Conservation (phyloP, 2,329 filamentous ascomycete genomes). For the Phaeosphaeriaceae sp. region DNA sequence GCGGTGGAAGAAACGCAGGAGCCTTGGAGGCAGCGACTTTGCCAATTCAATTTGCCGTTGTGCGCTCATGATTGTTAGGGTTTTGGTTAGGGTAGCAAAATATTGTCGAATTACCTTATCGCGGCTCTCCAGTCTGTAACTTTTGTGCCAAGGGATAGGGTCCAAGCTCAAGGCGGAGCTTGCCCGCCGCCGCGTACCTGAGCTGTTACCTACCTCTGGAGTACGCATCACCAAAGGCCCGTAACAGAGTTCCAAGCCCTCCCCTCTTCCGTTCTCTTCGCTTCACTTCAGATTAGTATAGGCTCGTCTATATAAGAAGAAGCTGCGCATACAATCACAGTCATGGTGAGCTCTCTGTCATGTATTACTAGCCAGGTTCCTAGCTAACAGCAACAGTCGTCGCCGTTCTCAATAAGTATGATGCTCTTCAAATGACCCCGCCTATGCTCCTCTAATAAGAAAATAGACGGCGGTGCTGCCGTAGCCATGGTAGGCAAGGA, state of each 20-base stretch:
- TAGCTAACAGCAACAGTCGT: conserved; percentile 66
- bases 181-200: conserved; percentile 28
- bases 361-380: conserved; percentile 1
- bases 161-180: conserved; percentile 12
- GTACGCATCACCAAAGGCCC: not conserved
- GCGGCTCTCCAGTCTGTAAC: conserved; percentile 9
- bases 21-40: conserved; percentile 74
- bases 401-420: conserved; percentile 93
- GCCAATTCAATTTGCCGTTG: conserved; percentile 61
- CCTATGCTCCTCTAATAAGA: conserved; percentile 14
- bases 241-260: conserved; percentile 3
- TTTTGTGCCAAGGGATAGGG: conserved; percentile 20
- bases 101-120: not conserved
- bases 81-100: not conserved
- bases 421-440: conserved; percentile 8
- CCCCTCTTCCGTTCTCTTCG: not conserved
- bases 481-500: conserved; percentile 99
- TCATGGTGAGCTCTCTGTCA: conserved; percentile 48
- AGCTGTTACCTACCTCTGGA: conserved; percentile 21
- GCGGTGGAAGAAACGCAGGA: conserved; percentile 86
- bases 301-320: not conserved
- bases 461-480: conserved; percentile 85
- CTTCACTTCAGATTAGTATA: too few relatives aligned
- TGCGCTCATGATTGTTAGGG: conserved; percentile 30
- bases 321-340: conserved; percentile 19